Evolutionary conservation across 345 rosid genomes (phyloP).

Genomic region (Clarkia xantiana): DNA sequence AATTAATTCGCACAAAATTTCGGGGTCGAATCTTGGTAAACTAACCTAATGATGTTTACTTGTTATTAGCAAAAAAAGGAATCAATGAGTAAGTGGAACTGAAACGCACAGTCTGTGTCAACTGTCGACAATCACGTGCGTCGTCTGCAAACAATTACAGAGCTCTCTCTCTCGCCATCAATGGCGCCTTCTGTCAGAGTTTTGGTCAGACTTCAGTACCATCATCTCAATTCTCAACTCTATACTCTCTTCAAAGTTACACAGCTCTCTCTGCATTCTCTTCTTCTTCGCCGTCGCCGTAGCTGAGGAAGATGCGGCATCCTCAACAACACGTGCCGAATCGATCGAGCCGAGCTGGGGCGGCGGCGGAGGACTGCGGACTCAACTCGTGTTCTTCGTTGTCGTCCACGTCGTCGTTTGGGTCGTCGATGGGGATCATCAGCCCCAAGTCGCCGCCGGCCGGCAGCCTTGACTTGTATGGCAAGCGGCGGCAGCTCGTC

Average conservation of each 20-base stretch:
- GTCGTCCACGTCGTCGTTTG: constrained; percentile 4
- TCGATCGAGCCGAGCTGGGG: too few relatives aligned
- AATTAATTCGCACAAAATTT: too few relatives aligned
- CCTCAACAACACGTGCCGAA: too few relatives aligned
- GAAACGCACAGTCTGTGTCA: neutral
- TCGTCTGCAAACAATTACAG: neutral
- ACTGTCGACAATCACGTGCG: constrained; percentile 5
- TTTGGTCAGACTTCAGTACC: too few relatives aligned
- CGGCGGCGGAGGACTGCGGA: too few relatives aligned
- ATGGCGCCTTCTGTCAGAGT: neutral
- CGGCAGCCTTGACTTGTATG: constrained; percentile 25
- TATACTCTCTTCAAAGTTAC: too few relatives aligned
- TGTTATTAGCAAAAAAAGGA: neutral
- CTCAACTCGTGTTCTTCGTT: neutral
- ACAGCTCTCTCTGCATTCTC: too few relatives aligned
- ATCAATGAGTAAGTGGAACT: neutral
- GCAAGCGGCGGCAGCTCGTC: constrained; percentile 27
- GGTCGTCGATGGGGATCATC: constrained; percentile 5
- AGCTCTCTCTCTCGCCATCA: neutral
- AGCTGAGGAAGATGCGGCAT: too few relatives aligned
- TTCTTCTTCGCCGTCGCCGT: too few relatives aligned
- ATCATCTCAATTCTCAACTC: too few relatives aligned
- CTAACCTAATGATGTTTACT: too few relatives aligned
- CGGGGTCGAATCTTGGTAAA: too few relatives aligned
- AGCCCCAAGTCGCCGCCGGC: constrained; percentile 27